Base-by-base conservation (phyloP, 1,284 basidiomycete species). In the Cutaneotrichosporon dermatis region DNA sequence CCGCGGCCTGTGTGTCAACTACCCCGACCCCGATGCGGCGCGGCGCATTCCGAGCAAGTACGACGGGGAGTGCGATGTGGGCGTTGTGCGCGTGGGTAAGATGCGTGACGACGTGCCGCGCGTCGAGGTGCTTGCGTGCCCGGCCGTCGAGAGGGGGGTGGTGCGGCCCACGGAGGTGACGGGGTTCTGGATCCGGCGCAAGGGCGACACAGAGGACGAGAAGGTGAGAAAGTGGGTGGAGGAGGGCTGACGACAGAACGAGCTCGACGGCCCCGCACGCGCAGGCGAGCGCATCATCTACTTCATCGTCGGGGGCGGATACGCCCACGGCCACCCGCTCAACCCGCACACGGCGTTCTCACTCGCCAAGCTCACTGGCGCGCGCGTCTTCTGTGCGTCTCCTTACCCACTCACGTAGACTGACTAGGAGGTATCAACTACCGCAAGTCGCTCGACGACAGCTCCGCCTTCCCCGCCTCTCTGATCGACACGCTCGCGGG, bases 291-390 rank as follows among this genome's bases (percentile, higher is more conserved):
- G 54, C 13, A 42, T 42, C 15, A 33, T 63, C 45, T 58, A 53
- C 56, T 60, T 54, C 51, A 39, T 63, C 37, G 50, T 60, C 34
- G 62, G 62, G 12, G 62, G 62, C 4, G 62, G 58, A 11, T 63
- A 60, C 45, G 43, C 51, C 8, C 12, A 43, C 16, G 61, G 59
- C 9, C 62, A 63, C 46, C 58, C 62, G 7, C 50, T 63, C 1
- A 16, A 42, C 40, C 50, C 51, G 44, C 56, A 54, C 60, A 44
- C 48, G 13, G 16, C 42, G 12, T 58, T 56, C 43, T 57, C 57
- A 9, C n/a, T 57, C 12, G 35, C 45, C 6, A 48, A 40, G 15
- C 42, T 57, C 55, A 45, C 55, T 6, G 16, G 43, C 49, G 55
- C 42, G 8, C 41, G 55, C 15, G 41, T 57, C 6, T 57, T 57